phyloP scores from a whole-genome alignment of 164 flowering plant species.

The Nelumbo lutea region DNA sequence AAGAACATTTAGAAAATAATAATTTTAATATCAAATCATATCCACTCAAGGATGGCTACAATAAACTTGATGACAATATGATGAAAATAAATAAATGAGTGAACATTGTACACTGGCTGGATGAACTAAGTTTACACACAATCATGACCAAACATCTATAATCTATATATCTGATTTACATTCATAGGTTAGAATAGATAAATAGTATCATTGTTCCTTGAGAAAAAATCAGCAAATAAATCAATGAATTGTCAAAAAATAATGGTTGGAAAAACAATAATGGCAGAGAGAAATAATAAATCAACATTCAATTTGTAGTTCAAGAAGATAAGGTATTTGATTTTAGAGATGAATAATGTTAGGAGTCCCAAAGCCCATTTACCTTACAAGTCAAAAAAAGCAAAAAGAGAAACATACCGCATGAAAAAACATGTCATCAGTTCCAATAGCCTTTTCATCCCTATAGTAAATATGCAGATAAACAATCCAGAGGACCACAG shows the following conservation, averaged over 20 bases:
- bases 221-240: neutral
- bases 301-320: neutral
- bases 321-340: neutral
- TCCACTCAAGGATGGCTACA: neutral
- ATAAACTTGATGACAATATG: neutral
- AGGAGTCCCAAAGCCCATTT: neutral
- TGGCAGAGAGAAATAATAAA: neutral
- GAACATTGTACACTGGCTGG: neutral
- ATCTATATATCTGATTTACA: neutral
- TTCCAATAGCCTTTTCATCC: conserved; percentile 36
- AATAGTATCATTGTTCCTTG: neutral
- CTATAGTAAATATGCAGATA: conserved; percentile 62
- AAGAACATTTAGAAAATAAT: neutral
- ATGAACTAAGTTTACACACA: neutral
- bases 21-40: neutral
- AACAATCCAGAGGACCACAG: conserved; percentile 61
- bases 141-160: neutral
- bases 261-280: neutral
- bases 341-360: neutral
- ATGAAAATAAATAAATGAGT: neutral
- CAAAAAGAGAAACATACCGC: conserved; percentile 56
- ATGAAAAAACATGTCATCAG: conserved; percentile 65
- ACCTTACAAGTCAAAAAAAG: neutral
- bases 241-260: neutral
- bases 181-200: neutral